phyloP scores from a whole-genome alignment of 768 basidiomycete species.

The Cyclocybe aegerita region DNA sequence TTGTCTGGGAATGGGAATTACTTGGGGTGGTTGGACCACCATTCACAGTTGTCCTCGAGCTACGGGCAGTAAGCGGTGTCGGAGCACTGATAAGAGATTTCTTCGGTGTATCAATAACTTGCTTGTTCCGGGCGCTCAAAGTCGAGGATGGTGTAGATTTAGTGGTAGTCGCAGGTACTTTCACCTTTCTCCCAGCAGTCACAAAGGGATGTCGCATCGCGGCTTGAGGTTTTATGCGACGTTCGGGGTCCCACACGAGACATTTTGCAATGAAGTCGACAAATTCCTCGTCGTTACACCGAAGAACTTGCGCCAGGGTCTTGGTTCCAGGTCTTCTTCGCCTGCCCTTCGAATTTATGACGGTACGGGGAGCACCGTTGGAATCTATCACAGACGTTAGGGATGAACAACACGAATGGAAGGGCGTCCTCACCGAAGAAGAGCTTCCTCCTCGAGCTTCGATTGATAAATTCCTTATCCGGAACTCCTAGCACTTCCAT shows the following conservation, averaged over 20 bases:
- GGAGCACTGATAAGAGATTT: constrained; percentile 89
- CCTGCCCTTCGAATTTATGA: constrained; percentile 95
- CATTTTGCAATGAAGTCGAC: constrained; percentile 97
- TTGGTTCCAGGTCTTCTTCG: constrained; percentile 90
- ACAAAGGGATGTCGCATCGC: constrained; percentile 93
- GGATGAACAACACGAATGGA: constrained; percentile 4
- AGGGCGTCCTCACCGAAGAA: constrained; percentile 78
- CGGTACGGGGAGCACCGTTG: constrained; percentile 88
- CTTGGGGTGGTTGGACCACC: constrained; percentile 60
- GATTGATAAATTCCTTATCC: constrained; percentile 92
- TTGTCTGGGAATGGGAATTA: constrained; percentile 51
- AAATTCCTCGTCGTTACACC: constrained; percentile 92
- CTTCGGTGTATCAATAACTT: constrained; percentile 71
- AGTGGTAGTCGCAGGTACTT: constrained; percentile 43
- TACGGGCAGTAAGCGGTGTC: constrained; percentile 81
- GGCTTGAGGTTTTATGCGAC: constrained; percentile 89
- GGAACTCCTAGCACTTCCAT: constrained; percentile 98
- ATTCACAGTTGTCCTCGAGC: constrained; percentile 53
- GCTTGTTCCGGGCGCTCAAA: constrained; percentile 54
- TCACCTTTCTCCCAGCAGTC: constrained; percentile 58
- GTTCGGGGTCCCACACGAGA: constrained; percentile 97
- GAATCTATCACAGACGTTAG: constrained; percentile 56
- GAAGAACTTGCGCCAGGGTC: constrained; percentile 83
- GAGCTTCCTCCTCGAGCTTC: constrained; percentile 88
- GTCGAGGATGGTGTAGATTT: constrained; percentile 60